Base-by-base conservation (phyloP, 306 rosid genomes). In the Acacia acuminata region DNA sequence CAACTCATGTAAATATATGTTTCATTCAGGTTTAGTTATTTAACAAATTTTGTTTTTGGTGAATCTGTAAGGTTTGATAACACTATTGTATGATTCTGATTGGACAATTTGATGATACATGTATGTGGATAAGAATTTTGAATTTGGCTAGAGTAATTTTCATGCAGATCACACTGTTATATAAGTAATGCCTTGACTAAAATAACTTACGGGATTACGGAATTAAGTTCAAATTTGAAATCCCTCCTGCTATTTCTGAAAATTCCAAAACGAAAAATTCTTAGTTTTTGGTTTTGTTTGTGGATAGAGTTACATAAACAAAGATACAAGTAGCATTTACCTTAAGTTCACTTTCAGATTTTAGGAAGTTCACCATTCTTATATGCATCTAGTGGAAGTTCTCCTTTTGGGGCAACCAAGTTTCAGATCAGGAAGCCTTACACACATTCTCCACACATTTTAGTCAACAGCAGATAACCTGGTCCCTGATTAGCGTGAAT, bases 391-490 rank as follows among this genome's bases (percentile, higher is more conserved):
- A 24, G 27, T 53, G 63, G 19, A 68, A 38, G 80, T 34, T 73
- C 50, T 13, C 22, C 27, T 19, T 71, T 51, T 85, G 2, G 65
- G 10, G 74, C 75, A 58, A 67, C 48, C 68, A 16, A 44, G 61
- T 53, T 20, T 47, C 77, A 75, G 72, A n/a, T 43, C 68, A 82
- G 79, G 79, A 76, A 60, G 70, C 65, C 55, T 71, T 45, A 22
- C 32, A 50, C 47, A 75, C 56, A 79, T 11, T 45, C 79, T 73
- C 15, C 22, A 79, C 58, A 76, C 60, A 27, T 76, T 82, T 77
- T 73, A 68, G 79, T 71, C 83, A 85, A 24, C 85, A 65, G 79
- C 85, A 76, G 83, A 64, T 43, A 47, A 60, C 77, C 66, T 86
- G 75, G 77, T 61, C 78, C 73, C 44, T 44, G 20, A 69, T 56